These are phyloP conservation scores for Rhytidhysteron rufulum DNA, from an alignment of 2,329 filamentous ascomycete genomes.

Conservation along the genomic window DNA sequence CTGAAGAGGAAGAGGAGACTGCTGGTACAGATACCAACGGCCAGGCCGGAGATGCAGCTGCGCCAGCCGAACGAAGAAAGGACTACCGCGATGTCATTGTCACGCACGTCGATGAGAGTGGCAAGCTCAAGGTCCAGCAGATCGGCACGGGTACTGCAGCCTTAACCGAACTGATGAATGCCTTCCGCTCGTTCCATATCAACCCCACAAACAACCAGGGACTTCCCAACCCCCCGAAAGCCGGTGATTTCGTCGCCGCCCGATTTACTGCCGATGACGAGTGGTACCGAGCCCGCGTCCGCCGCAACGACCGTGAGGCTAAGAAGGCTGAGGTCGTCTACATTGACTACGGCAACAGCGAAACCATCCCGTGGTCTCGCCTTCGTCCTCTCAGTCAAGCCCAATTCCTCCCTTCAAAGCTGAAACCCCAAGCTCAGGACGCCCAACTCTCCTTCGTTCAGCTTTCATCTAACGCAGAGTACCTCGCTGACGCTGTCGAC, in stretches of 20 bases:
- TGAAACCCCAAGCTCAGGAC: slow-evolving; percentile 83
- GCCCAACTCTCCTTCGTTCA: slow-evolving; percentile 86
- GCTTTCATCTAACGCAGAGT: slow-evolving; percentile 77
- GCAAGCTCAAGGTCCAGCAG: slow-evolving; percentile 85
- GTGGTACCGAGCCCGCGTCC: slow-evolving; percentile 91
- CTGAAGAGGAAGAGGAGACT: slow-evolving; percentile 60
- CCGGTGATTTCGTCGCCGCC: slow-evolving; percentile 86
- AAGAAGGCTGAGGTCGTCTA: slow-evolving; percentile 87
- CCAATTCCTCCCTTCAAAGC: slow-evolving; percentile 75
- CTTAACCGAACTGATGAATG: slow-evolving; percentile 81
- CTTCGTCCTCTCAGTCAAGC: slow-evolving; percentile 76
- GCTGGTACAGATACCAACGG: slow-evolving; percentile 46
- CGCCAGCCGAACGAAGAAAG: slow-evolving; percentile 62
- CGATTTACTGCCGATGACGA: slow-evolving; percentile 84
- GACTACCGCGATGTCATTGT: slow-evolving; percentile 94
- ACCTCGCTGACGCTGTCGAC: slow-evolving; percentile 73
- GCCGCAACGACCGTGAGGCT: slow-evolving; percentile 85
- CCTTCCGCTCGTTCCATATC: slow-evolving; percentile 87
- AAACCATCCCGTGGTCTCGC: slow-evolving; percentile 78
- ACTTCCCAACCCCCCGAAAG: slow-evolving; percentile 74
- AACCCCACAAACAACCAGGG: slow-evolving; percentile 75
- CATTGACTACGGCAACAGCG: slow-evolving; percentile 94
- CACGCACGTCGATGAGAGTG: slow-evolving; percentile 80
- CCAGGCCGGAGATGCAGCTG: slow-evolving; percentile 48
- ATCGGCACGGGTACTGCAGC: slow-evolving; percentile 81